Evolutionary conservation across 345 rosid genomes (phyloP).

Genomic region (Triadica sebifera): DNA sequence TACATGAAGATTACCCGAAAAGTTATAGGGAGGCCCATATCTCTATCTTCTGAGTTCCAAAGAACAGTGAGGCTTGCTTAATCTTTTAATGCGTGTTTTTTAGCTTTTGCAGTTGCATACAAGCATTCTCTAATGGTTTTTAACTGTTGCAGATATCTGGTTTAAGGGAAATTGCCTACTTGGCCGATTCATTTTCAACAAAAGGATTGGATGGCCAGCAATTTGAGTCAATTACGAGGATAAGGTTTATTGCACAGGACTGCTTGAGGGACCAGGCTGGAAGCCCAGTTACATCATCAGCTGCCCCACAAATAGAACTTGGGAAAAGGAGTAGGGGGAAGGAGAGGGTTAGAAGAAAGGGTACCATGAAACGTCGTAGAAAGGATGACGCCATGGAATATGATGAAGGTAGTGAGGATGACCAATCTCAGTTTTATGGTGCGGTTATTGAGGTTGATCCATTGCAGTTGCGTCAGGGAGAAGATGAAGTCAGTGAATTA

Average conservation of each 20-base stretch:
- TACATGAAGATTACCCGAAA: conserved; percentile 72
- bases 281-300: conserved; percentile 18
- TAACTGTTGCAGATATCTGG: conserved; percentile 27
- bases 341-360: conserved; percentile 32
- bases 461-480: conserved; percentile 15
- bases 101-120: background rate
- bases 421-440: conserved; percentile 26
- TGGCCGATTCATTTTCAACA: conserved; percentile 29
- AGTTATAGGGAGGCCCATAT: conserved; percentile 34
- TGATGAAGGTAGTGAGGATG: conserved; percentile 29
- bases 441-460: conserved; percentile 27
- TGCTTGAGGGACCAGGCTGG: conserved; percentile 33
- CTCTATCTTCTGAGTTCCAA: conserved; percentile 37
- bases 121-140: conserved; percentile 8
- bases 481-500: conserved; percentile 17
- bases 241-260: conserved; percentile 37
- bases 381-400: conserved; percentile 21
- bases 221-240: conserved; percentile 35
- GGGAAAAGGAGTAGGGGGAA: conserved; percentile 29
- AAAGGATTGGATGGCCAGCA: conserved; percentile 34
- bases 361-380: conserved; percentile 24
- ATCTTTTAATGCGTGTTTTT: background rate
- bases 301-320: conserved; percentile 20
- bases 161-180: conserved; percentile 29
- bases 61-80: conserved; percentile 23